Conservation (phyloP, 306 rosid species). For the Quercus glauca region DNA sequence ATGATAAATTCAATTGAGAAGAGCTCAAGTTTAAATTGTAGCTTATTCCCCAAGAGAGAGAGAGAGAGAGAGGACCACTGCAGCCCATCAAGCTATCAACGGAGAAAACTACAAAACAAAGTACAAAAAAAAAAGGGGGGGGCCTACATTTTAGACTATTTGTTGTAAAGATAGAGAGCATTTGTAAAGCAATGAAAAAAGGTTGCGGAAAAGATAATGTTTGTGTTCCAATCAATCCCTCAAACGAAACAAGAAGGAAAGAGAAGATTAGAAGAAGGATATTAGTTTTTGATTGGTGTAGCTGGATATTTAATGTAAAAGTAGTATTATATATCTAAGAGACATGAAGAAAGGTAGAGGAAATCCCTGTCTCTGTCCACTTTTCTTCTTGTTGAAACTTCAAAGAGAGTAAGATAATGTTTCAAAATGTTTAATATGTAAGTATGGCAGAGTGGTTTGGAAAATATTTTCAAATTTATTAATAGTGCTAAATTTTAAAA, state of each 20-base stretch:
- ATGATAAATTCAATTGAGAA: too few relatives aligned
- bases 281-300: background rate
- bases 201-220: constrained; percentile 13
- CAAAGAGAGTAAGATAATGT: background rate
- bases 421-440: background rate
- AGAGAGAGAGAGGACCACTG: too few relatives aligned
- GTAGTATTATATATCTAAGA: constrained; percentile 3
- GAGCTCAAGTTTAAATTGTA: too few relatives aligned
- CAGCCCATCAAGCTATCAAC: background rate
- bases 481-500: too few relatives aligned
- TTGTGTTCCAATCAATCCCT: constrained; percentile 9
- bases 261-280: background rate
- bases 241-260: background rate
- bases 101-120: constrained; percentile 9
- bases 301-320: constrained; percentile 1
- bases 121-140: background rate
- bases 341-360: background rate
- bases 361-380: background rate
- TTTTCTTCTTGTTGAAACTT: background rate
- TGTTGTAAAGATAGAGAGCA: constrained; percentile 22
- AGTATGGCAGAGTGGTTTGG: background rate
- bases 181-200: constrained; percentile 25
- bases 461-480: background rate
- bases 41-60: too few relatives aligned
- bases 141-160: constrained; percentile 27